Base-by-base conservation (phyloP, 306 rosid species). In the Inga leiocalycina region DNA sequence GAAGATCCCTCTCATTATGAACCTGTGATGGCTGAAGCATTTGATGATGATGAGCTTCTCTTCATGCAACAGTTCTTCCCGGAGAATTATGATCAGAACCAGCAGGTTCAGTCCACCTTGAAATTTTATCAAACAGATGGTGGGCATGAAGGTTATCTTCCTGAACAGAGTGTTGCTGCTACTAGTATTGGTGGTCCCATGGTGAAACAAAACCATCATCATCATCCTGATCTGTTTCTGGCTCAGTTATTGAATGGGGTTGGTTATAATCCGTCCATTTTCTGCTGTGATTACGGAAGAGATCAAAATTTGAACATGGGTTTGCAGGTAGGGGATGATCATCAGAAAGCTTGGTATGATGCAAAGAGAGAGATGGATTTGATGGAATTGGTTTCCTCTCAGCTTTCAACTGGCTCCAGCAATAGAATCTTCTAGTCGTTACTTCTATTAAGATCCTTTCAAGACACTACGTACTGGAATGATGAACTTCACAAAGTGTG, bases 31-130 rank as follows among this genome's bases (percentile, higher is more conserved):
- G 61, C 57, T 37, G 83, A 83, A 20, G 48, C 77, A 1, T 64
- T 64, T 30, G 96, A 91, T 70, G 94, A 91, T 56, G 94, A 95
- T 5, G 98, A 93, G 76, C 52, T 92, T 11, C 88, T 87, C 70
- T 95, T 91, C 92, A 90, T 93, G 92, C 96, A 93, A 57, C 89
- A 79, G 30, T 73, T 91, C 80, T 91, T 92, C 82, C 76, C 80
- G n/a, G 86, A 81, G 71, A 82, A 74, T 8, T 6, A 44, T 52
- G n/a, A 52, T 44, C 14, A 4, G 27, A 43, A 51, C 4, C 64
- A 73, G 39, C 39, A 64, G 9, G 20, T 27, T 64, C 39, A 13
- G 17, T 64, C 41, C 41, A 27, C 41, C 30, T 30, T 13, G 70
- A 41, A 64, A 2, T 14, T 5, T 27, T 30, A 30, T 64, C 70